Evolutionary conservation across 2,329 filamentous ascomycete genomes (phyloP), one percentile per base, ranked within the genome.

Genomic region (Fusarium multiceps): DNA sequence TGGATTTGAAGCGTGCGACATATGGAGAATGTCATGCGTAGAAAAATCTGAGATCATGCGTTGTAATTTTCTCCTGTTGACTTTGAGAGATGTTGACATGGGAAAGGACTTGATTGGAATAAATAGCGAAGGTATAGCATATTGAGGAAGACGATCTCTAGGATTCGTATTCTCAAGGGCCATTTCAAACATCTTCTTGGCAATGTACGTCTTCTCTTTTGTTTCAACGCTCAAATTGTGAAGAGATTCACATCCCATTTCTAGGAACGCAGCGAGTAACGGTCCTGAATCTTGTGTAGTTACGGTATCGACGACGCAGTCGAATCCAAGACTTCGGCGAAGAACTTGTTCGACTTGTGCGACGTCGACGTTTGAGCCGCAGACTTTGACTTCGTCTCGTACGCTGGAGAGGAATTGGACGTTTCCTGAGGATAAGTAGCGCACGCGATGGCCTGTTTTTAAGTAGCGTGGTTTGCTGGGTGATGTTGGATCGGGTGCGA

Each of bases 391-490:
- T 6, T 84, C 82, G 14, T 85, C 84, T 1, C 80, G 77, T 28
- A 80, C 80, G 43, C 78, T 81, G 0, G 80, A 81, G 30, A 86
- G 77, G 63, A 87, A 84, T 55, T 86, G 82, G 34, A 87, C 80
- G 60, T 82, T 76, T 0, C 85, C 85, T 3, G 80, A 78, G 40
- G 85, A 83, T 16, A 82, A 80, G 63, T 86, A 85, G 3, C 85
- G 81, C 2, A 84, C 85, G 0, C 80, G 79, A 63, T 87, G 84
- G 1, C 85, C 84, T 0, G 85, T 87, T 74, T 85, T 86, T 54
- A 87, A 78, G 54, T 83, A 82, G 2, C 81, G 77, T 69, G 78
- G 6, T 21, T 20, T 1, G 23, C 6, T 12, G 57, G 63, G 23
- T 1, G 30, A 25, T 0, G 40, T 4, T 5, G 34, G 18, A 3